Base-by-base conservation (phyloP, 2,329 filamentous ascomycete species). In the Raffaelea arxii region DNA sequence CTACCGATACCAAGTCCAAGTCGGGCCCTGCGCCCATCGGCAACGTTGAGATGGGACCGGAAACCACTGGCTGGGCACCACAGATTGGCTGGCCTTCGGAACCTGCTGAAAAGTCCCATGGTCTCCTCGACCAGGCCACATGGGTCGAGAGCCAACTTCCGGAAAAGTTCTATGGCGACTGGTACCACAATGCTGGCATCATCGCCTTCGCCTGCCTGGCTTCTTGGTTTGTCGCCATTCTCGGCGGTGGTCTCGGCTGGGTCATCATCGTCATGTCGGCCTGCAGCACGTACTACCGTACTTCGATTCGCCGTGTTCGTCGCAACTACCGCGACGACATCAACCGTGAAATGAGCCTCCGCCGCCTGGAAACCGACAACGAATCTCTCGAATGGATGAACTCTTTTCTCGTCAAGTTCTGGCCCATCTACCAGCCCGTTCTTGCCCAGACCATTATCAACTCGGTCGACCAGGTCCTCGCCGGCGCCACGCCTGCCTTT, bases 361-460 rank as follows among this genome's bases (percentile, higher is more conserved):
- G 83, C 64, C 86, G 77, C 58, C 71, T 98, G 46, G 92, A 97
- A 56, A 92, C 82, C 9, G 92, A 98, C 56, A 81, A 80, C 23
- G 92, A 98, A 66, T 92, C 86, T 47, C 72, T 98, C 42, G 92
- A 98, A 65, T 98, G 92, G 92, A 97, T 98, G 65, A 98, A 98
- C 72, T 94, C 88, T 56, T 98, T 98, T 69, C 64, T 98, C 57
- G 81, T 94, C 67, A 98, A 98, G 64, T 98, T 98, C 69, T 98
- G 92, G 92, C 92, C 92, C 51, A 98, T 98, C 59, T 97, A 95
- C 62, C 88, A 92, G 46, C 92, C 92, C 1, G 87, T 97, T 10
- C 77, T 98, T 12, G 91, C 89, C 50, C 81, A 92, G 55, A 94
- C 88, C 21, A 85, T 98, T 57, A 86, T 97, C 65, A 88, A 82